Evolutionary conservation across 345 rosid genomes (phyloP), one percentile per base, ranked within the genome.

Genomic region (Euphorbia pulcherrima): DNA sequence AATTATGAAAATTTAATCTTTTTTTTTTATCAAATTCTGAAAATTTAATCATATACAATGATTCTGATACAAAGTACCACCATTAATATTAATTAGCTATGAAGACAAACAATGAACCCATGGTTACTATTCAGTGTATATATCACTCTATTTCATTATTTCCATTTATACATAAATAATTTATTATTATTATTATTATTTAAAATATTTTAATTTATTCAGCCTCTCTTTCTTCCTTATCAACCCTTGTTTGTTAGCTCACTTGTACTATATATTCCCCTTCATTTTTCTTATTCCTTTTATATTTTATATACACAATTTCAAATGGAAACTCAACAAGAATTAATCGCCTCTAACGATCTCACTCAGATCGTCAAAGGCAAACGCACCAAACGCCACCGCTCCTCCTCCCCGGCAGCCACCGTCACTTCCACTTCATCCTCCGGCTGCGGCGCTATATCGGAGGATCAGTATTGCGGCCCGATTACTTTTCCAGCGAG

Each of bases 381-480:
- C 69, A 93, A 86, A 79, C 92, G 96, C 28, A 89, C 88, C 12
- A 93, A 93, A 83, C 87, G 98, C 16, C 92, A 62, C 48, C 71
- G 97, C 63, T 82, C 84, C 0, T 72, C 81, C 1, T 87, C 96
- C 17, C 85, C 93, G 23, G 53, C 40, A 7, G 12, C 59, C 26
- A 26, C 77, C 21, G 51, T 76, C 5, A 74, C 81, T 4, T 77
- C 86, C 20, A 82, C 83, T 65, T 90, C 96, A 26, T 85, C 96
- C 0, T 79, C 77, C 13, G 82, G 77, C 47, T 77, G 72, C 21
- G 86, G 62, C 0, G 75, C 18, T 14, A 18, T 14, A 12, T 44
- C 50, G 13, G 55, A 10, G 73, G 78, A 75, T n/a, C n/a, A n/a
- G n/a, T 72, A 70, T 26, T 44, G 16, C 18, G 70, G 78, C 40